Conservation (phyloP, 495 filamentous ascomycete genomes). For the Aspergillus heteromorphus region DNA sequence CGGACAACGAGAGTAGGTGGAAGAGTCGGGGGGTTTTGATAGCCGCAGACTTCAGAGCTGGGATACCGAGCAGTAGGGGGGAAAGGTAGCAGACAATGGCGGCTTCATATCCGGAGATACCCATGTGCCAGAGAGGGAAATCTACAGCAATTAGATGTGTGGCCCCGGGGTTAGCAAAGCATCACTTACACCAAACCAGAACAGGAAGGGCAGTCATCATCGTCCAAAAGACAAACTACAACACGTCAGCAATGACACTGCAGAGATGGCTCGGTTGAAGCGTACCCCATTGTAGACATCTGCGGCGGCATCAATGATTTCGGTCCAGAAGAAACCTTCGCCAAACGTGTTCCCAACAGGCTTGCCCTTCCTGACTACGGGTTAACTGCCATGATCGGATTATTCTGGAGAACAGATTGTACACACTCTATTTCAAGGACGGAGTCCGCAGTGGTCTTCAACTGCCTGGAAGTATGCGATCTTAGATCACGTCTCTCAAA, state of each 20-base stretch:
- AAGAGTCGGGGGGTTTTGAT: constrained; percentile 60
- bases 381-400: constrained; percentile 25
- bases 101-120: constrained; percentile 93
- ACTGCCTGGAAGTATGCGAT: constrained; percentile 42
- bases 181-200: constrained; percentile 84
- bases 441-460: constrained; percentile 63
- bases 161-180: not conserved
- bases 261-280: not conserved
- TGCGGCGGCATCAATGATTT: constrained; percentile 73
- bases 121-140: constrained; percentile 99
- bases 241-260: constrained; percentile 14
- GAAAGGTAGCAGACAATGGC: constrained; percentile 79
- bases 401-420: constrained; percentile 18
- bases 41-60: constrained; percentile 60
- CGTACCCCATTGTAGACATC: constrained; percentile 90
- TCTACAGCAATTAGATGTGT: constrained; percentile 45
- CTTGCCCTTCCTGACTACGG: constrained; percentile 66
- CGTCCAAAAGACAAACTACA: constrained; percentile 92
- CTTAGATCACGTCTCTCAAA: constrained; percentile 41
- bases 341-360: constrained; percentile 65
- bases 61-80: constrained; percentile 73
- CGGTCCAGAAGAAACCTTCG: constrained; percentile 65
- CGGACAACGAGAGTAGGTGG: constrained; percentile 71
- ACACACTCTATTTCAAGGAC: constrained; percentile 86
- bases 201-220: constrained; percentile 83